Evolutionary conservation across 140 eudicot species (phyloP).

Genomic region (Erigeron philadelphicus): DNA sequence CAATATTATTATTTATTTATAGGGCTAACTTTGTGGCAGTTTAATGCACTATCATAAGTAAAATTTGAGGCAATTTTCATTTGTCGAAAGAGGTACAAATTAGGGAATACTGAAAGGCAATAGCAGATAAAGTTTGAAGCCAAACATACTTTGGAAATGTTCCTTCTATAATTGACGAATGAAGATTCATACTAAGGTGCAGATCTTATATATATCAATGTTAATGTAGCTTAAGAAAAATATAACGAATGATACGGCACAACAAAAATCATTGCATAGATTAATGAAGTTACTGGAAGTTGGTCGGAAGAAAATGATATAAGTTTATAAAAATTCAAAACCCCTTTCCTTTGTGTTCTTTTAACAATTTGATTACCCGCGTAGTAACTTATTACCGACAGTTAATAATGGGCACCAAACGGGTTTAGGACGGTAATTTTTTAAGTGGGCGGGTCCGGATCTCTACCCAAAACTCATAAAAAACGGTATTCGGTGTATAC

Average conservation of each 20-base stretch:
- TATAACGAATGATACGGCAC: background rate
- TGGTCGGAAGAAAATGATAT: too few relatives aligned
- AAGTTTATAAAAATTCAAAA: too few relatives aligned
- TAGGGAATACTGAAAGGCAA: background rate
- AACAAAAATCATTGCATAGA: too few relatives aligned
- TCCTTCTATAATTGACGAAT: slow-evolving; percentile 78
- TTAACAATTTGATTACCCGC: too few relatives aligned
- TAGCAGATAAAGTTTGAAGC: slow-evolving; percentile 2
- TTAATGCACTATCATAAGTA: background rate
- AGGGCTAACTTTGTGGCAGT: background rate
- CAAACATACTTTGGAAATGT: slow-evolving; percentile 68
- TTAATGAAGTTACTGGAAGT: too few relatives aligned
- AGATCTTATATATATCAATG: slow-evolving; percentile 11
- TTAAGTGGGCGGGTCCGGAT: too few relatives aligned
- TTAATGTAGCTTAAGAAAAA: slow-evolving; percentile 8
- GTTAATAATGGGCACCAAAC: too few relatives aligned
- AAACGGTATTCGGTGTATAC: too few relatives aligned
- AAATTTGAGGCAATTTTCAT: slow-evolving; percentile 6
- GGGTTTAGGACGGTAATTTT: too few relatives aligned
- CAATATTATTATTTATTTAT: background rate
- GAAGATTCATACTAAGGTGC: slow-evolving; percentile 96
- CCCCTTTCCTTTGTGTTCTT: too few relatives aligned
- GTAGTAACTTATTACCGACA: too few relatives aligned
- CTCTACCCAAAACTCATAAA: too few relatives aligned
- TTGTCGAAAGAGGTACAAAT: slow-evolving; percentile 6